These are phyloP conservation scores for Aspergillus viridinutans DNA, from an alignment of 2,329 filamentous ascomycete genomes.

Conservation along the genomic window DNA sequence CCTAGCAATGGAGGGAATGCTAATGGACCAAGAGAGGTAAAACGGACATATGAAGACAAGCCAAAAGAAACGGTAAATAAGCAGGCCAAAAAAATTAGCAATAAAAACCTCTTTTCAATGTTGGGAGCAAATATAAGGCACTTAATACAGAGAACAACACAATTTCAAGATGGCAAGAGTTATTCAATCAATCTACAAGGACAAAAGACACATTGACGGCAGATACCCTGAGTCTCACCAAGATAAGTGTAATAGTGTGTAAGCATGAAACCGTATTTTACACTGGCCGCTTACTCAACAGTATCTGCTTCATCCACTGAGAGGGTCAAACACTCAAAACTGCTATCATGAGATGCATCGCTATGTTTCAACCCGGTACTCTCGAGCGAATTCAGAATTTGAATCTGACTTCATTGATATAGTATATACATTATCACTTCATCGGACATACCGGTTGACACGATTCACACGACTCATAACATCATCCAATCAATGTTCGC, in stretches of 20 bases:
- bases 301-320: neutral
- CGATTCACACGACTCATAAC: neutral
- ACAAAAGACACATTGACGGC: too few relatives aligned
- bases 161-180: neutral
- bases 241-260: neutral
- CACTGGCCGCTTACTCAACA: neutral
- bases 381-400: neutral
- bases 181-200: neutral
- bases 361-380: neutral
- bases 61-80: neutral
- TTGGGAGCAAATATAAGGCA: neutral
- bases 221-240: too few relatives aligned
- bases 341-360: neutral
- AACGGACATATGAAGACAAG: neutral
- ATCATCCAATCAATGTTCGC: slow-evolving; percentile 41
- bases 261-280: neutral
- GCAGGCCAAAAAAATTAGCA: too few relatives aligned
- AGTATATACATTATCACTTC: neutral
- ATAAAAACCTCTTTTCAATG: neutral
- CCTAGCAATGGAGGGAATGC: neutral
- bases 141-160: neutral
- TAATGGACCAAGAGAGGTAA: neutral
- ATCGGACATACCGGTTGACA: neutral
- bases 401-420: neutral
- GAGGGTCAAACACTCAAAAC: neutral